phyloP scores from a whole-genome alignment of 139 green algal genomes.

The Pleodorina starrii region DNA sequence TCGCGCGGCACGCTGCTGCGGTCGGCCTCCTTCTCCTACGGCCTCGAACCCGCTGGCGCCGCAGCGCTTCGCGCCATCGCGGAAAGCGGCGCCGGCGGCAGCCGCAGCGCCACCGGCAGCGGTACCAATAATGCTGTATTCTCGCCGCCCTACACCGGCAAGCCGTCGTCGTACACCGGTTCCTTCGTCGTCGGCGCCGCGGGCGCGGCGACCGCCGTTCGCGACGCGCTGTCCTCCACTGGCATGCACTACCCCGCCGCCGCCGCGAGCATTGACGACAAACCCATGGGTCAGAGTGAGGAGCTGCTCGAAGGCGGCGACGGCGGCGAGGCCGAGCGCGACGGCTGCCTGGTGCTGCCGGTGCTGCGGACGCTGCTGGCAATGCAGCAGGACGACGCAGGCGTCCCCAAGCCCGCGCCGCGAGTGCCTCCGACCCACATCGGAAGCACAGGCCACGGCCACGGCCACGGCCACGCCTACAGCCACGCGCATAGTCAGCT shows the following conservation, averaged over 20 bases:
- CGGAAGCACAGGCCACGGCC: no score
- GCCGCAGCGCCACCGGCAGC: neutral
- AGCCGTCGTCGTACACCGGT: no score
- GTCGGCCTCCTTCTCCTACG: neutral
- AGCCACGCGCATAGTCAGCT: no score
- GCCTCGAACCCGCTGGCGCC: neutral
- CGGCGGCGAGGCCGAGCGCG: neutral
- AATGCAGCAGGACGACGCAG: neutral
- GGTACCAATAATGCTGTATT: neutral
- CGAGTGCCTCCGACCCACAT: no score
- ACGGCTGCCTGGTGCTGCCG: constrained; percentile 25
- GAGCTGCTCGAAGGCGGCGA: neutral
- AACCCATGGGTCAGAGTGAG: neutral
- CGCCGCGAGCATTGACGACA: neutral
- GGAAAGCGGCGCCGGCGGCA: neutral
- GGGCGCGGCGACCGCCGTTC: neutral
- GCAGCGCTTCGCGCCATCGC: neutral
- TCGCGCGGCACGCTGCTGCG: neutral
- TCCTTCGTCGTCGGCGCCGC: neutral
- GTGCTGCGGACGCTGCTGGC: constrained; percentile 27
- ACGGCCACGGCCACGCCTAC: no score
- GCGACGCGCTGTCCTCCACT: neutral
- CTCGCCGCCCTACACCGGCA: neutral
- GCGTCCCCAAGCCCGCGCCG: no score
- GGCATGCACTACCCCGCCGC: neutral